Percentiles rank a stretch among this genome's conserved stretches.
These are phyloP conservation scores for Verticillium nonalfalfae DNA, from an alignment of 2,329 filamentous ascomycete species.

Conservation along the genomic window DNA sequence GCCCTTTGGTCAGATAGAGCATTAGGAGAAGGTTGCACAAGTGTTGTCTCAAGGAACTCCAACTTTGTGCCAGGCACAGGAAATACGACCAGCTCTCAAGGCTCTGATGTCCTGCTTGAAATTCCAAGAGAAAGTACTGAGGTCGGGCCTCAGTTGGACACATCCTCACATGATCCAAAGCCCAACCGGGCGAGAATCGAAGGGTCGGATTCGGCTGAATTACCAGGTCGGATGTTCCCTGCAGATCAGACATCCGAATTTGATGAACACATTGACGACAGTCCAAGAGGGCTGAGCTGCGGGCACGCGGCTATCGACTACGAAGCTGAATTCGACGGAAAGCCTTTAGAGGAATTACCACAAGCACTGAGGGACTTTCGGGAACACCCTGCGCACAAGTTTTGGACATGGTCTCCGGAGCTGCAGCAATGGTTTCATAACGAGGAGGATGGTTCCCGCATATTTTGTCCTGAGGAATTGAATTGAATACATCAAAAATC, in stretches of 20 bases:
- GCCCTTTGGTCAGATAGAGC: too few relatives aligned
- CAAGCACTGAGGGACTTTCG: neutral
- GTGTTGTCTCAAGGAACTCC: too few relatives aligned
- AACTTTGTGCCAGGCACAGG: too few relatives aligned
- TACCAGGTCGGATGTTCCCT: neutral
- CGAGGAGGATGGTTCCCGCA: neutral
- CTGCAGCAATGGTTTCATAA: neutral
- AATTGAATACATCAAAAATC: neutral
- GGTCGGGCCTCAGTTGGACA: too few relatives aligned
- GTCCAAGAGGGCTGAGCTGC: neutral
- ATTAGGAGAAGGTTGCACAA: too few relatives aligned
- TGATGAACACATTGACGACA: neutral
- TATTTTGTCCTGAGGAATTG: neutral
- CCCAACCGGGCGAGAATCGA: too few relatives aligned
- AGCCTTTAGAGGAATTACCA: neutral
- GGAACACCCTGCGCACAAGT: constrained; percentile 2
- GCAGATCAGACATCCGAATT: too few relatives aligned
- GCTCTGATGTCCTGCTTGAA: too few relatives aligned
- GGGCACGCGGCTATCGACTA: neutral
- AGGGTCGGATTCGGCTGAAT: neutral
- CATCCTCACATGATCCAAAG: too few relatives aligned
- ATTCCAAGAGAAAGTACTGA: too few relatives aligned
- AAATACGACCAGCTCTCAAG: too few relatives aligned
- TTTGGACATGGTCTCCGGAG: neutral
- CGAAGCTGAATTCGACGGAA: neutral